Evolutionary conservation across 2,329 filamentous ascomycete species (phyloP).

Genomic region (Colletotrichum musae): DNA sequence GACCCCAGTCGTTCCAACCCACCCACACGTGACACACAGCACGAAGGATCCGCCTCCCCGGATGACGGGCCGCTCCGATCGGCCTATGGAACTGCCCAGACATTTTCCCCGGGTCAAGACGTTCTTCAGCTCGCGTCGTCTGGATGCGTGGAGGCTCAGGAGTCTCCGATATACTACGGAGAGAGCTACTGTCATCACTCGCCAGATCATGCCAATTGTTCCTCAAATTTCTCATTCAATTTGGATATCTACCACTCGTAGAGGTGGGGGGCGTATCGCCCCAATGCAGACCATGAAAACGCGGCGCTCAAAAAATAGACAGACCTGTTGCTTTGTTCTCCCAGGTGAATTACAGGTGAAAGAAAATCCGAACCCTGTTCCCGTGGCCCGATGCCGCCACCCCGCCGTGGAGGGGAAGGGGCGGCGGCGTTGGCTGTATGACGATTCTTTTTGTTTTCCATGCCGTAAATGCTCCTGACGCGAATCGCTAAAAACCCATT

Average conservation of each 20-base stretch:
- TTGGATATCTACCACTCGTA: constrained; percentile 25
- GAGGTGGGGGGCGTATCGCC: neutral
- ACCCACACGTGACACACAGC: neutral
- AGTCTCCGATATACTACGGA: no score
- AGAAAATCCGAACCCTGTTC: constrained; percentile 28
- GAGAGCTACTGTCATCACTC: neutral
- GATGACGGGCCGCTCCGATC: constrained; percentile 20
- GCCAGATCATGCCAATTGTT: no score
- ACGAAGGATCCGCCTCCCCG: constrained; percentile 7
- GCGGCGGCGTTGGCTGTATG: constrained; percentile 7
- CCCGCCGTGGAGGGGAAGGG: neutral
- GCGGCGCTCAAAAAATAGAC: constrained; percentile 27
- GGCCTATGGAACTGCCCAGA: constrained; percentile 1
- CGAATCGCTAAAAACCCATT: constrained; percentile 32
- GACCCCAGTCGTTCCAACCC: constrained; percentile 5
- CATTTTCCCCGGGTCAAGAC: neutral
- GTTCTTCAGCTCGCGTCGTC: no score
- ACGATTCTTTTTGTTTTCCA: constrained; percentile 27
- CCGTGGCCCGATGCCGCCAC: constrained; percentile 24
- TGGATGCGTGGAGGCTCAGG: no score
- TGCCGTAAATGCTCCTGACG: constrained; percentile 37
- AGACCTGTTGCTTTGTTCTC: constrained; percentile 27
- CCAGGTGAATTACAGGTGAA: constrained; percentile 38
- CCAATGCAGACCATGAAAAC: constrained; percentile 8
- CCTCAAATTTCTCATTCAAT: constrained; percentile 23